Base-by-base conservation (phyloP, 2,329 filamentous ascomycete species). In the Dryadomyces quercivorus region DNA sequence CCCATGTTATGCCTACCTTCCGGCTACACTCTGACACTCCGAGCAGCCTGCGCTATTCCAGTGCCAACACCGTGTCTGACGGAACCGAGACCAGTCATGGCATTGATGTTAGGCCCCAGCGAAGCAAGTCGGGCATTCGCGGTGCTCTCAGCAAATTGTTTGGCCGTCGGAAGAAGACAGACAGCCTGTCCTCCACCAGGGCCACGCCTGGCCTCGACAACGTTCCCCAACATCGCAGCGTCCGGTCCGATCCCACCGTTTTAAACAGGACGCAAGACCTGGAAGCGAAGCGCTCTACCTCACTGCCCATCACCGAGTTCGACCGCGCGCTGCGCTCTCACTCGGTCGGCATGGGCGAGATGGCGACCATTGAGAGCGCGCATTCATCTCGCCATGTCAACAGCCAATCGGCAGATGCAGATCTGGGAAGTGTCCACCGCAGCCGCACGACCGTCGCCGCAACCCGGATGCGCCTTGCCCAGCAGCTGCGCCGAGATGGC, bases 291-390 rank as follows among this genome's bases (percentile, higher is more conserved):
- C 75, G 80, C 54, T 80, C 80, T 8, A 72, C 72, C 5, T 83
- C 81, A 5, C 61, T 82, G 36, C 80, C 80, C 9, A 73, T 83
- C 51, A 80, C 75, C 48, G 80, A 84, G 60, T 80, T 75, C 58
- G 78, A 81, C 57, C 72, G 76, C 46, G 80, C 81, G 2, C 63
- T 84, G 42, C 73, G 80, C 47, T 84, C 81, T 13, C 80, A 84
- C 62, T 82, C 81, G 2, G 69, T 82, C 44, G 76, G 78, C 1
- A 74, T 75, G 2, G 74, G 78, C 42, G 77, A 81, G 59, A 75
- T 76, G 22, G 68, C 72, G 38, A 74, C 72, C 42, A 78, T 77
- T 22, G 74, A 76, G 55, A 78, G 72, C 55, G 75, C 72, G 2
- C 75, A 77, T 22, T 78, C 75, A 61, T 81, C 79, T 2, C 59